phyloP scores from a whole-genome alignment of 2,329 filamentous ascomycete species.

The Blastomyces percursus region DNA sequence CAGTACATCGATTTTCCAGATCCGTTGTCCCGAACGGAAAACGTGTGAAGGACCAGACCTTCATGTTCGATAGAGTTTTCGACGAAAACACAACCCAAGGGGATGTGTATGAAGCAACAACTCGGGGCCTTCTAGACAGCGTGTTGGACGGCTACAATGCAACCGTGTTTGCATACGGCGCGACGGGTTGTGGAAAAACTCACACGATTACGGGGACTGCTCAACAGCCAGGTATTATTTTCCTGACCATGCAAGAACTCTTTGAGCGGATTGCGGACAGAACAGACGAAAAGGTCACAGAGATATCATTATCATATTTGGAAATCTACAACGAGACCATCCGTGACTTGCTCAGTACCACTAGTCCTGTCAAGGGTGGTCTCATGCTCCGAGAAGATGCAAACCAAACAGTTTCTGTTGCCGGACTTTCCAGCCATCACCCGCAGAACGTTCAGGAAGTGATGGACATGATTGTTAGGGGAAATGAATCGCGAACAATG shows the following conservation, averaged over 20 bases:
- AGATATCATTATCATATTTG: constrained; percentile 85
- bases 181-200: constrained; percentile 95
- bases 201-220: constrained; percentile 92
- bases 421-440: constrained; percentile 80
- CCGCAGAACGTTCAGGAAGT: constrained; percentile 88
- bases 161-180: constrained; percentile 96
- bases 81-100: constrained; percentile 87
- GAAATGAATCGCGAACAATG: constrained; percentile 89
- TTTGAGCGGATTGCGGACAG: constrained; percentile 92
- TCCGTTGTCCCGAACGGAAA: constrained; percentile 75
- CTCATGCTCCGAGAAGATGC: constrained; percentile 91
- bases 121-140: constrained; percentile 78
- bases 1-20: constrained; percentile 75
- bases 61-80: constrained; percentile 92
- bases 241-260: constrained; percentile 96
- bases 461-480: constrained; percentile 97
- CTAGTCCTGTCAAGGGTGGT: constrained; percentile 64
- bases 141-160: constrained; percentile 97
- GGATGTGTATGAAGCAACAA: constrained; percentile 92
- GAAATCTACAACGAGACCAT: constrained; percentile 99
- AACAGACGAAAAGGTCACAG: constrained; percentile 74
- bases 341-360: constrained; percentile 76
- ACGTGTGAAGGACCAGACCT: constrained; percentile 93
- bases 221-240: constrained; percentile 93
- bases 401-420: constrained; percentile 82